phyloP scores from a whole-genome alignment of 2,329 filamentous ascomycete species.

The Blastomyces emzantsi region DNA sequence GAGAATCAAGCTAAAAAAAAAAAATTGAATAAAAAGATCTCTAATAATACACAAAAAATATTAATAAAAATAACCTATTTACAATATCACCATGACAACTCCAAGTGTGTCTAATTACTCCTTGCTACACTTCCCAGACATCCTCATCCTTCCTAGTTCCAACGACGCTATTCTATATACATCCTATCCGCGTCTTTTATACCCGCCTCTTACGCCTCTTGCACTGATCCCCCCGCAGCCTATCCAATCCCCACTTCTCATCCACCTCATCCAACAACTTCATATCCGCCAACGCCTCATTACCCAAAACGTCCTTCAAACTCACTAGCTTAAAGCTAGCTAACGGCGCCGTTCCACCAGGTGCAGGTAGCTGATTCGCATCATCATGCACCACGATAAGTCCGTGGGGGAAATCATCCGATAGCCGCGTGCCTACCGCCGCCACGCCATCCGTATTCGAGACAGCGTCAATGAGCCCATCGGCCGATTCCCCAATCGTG shows the following conservation, averaged over 20 bases:
- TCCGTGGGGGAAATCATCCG: constrained; percentile 36
- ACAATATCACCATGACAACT: not conserved
- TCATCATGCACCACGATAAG: constrained; percentile 48
- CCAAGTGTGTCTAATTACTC: not conserved
- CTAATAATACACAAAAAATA: no score
- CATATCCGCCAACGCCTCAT: constrained; percentile 40
- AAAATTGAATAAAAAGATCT: not conserved
- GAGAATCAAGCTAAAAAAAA: not conserved
- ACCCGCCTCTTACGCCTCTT: not conserved
- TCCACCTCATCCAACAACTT: constrained; percentile 11
- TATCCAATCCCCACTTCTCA: constrained; percentile 7
- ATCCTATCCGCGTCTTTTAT: not conserved
- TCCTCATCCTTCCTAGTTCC: not conserved
- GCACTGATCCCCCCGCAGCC: not conserved
- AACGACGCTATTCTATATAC: not conserved
- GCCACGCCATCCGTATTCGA: constrained; percentile 47
- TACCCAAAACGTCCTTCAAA: constrained; percentile 34
- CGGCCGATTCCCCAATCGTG: constrained; percentile 36
- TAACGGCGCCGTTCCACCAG: constrained; percentile 38
- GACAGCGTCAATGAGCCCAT: constrained; percentile 41
- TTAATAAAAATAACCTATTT: not conserved
- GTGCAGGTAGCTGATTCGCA: constrained; percentile 38
- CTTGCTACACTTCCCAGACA: no score
- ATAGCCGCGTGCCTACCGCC: constrained; percentile 39
- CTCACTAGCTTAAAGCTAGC: constrained; percentile 46